These are phyloP conservation scores for Pseudogymnoascus sp. DNA, from an alignment of 2,329 filamentous ascomycete species.

Conservation along the genomic window DNA sequence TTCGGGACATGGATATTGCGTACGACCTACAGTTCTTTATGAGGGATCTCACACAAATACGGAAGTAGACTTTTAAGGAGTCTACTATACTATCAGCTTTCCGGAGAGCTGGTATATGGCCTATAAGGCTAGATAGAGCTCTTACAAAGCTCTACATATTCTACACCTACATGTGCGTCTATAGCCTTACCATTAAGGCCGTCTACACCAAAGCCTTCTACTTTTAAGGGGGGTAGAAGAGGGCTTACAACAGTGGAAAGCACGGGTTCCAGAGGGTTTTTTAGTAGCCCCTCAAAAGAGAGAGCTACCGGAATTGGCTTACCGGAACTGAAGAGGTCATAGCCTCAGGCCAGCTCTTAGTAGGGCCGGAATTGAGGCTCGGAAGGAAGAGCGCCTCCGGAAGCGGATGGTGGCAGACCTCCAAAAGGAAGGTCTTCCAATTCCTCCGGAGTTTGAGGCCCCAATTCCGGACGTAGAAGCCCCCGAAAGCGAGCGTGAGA, in stretches of 20 bases:
- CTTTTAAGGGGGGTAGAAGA: no score
- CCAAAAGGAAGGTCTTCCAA: not conserved
- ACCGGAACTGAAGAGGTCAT: no score
- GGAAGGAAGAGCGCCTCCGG: not conserved
- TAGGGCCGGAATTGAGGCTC: not conserved
- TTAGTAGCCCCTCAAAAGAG: no score
- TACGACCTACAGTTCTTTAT: not conserved
- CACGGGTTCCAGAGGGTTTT: no score
- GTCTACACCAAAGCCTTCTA: no score
- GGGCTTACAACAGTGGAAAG: no score
- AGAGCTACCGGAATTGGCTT: no score
- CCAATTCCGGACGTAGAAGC: no score
- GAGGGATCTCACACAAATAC: not conserved
- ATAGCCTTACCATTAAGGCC: no score
- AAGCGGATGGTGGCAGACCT: no score
- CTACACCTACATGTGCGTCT: not conserved
- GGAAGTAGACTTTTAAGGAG: not conserved
- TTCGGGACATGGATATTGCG: not conserved
- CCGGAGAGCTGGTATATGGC: slow-evolving; percentile 5
- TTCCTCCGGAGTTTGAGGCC: not conserved
- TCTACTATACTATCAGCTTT: not conserved
- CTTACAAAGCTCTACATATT: not conserved
- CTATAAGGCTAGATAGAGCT: not conserved
- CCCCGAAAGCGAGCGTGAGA: no score
- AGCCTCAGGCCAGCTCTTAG: not conserved